A percentile compares a stretch with the other conserved stretches of the same genome.
These are phyloP conservation scores for Acorus gramineus DNA, from an alignment of 106 monocot species.

Conservation along the genomic window DNA sequence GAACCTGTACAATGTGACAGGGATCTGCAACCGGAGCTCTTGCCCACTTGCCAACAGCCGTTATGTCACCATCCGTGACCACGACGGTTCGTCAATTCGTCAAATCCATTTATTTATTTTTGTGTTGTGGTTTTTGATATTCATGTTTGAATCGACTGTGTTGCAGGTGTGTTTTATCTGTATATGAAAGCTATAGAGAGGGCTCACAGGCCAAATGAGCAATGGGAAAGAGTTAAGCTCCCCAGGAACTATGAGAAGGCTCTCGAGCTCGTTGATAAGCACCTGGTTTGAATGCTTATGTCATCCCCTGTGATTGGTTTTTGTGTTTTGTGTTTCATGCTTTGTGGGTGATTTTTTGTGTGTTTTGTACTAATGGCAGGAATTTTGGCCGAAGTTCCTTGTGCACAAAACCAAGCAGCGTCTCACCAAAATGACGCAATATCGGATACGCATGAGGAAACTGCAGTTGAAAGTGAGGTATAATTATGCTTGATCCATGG, in stretches of 20 bases:
- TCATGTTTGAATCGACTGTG: background rate
- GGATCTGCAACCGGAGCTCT: conserved; percentile 89
- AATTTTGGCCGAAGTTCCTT: too few species aligned
- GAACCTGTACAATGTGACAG: conserved; percentile 80
- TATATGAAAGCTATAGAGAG: conserved; percentile 98
- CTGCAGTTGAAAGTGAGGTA: too few species aligned
- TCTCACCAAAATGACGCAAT: too few species aligned
- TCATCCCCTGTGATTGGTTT: too few species aligned
- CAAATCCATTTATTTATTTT: background rate
- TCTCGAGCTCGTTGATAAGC: conserved; percentile 70
- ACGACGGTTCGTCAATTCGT: conserved; percentile 41
- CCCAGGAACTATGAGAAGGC: conserved; percentile 95
- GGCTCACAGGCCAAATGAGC: conserved; percentile 82
- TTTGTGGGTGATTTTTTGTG: too few species aligned
- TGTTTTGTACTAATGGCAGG: too few species aligned
- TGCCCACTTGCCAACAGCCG: conserved; percentile 94
- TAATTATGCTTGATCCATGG: too few species aligned
- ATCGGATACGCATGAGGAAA: too few species aligned
- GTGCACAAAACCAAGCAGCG: too few species aligned
- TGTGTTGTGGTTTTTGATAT: background rate
- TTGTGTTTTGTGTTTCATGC: too few species aligned
- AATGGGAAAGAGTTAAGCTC: conserved; percentile 94
- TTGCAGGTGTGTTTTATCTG: conserved; percentile 81
- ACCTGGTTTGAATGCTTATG: conserved; percentile 43
- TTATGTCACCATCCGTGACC: conserved; percentile 83